phyloP scores from a whole-genome alignment of 1,284 basidiomycete species.

The Cutaneotrichosporon cutaneum region DNA sequence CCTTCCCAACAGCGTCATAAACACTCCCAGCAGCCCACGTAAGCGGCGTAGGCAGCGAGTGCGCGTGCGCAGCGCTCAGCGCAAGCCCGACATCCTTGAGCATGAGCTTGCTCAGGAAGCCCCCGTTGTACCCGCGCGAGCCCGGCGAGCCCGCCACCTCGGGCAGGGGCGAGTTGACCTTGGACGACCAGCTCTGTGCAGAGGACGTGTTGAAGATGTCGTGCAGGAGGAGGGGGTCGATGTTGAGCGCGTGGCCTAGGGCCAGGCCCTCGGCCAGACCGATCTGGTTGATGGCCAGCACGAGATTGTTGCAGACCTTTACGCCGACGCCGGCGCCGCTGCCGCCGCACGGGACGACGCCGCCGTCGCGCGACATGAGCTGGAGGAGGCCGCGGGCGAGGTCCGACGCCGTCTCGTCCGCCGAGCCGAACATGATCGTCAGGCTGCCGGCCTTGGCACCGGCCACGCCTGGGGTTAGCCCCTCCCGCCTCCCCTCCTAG shows the following conservation, averaged over 20 bases:
- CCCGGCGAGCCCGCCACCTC: slow-evolving; percentile 41
- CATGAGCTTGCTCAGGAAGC: slow-evolving; percentile 49
- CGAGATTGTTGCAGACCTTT: slow-evolving; percentile 50
- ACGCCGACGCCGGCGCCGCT: slow-evolving; percentile 47
- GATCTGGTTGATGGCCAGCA: slow-evolving; percentile 51
- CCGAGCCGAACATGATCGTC: slow-evolving; percentile 50
- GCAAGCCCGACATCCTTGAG: slow-evolving; percentile 50
- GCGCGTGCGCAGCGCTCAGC: slow-evolving; percentile 37
- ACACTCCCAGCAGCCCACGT: slow-evolving; percentile 46
- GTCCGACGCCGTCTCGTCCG: slow-evolving; percentile 28
- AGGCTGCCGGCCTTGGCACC: slow-evolving; percentile 41
- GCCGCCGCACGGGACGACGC: slow-evolving; percentile 43
- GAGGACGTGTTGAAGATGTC: slow-evolving; percentile 46
- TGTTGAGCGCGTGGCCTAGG: slow-evolving; percentile 40
- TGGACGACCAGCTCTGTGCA: slow-evolving; percentile 48
- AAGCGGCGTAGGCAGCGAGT: slow-evolving; percentile 42
- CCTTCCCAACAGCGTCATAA: slow-evolving; percentile 42
- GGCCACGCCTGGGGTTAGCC: slow-evolving; percentile 32
- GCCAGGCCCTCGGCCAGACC: slow-evolving; percentile 48
- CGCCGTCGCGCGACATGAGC: slow-evolving; percentile 42
- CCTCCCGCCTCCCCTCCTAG: not conserved
- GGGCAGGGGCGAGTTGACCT: slow-evolving; percentile 42
- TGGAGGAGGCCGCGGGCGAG: slow-evolving; percentile 41
- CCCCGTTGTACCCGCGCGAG: slow-evolving; percentile 38
- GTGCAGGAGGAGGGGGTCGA: slow-evolving; percentile 41